These are phyloP conservation scores for Carex myosuroides DNA, from an alignment of 176 grass and related monocot species.

Conservation along the genomic window DNA sequence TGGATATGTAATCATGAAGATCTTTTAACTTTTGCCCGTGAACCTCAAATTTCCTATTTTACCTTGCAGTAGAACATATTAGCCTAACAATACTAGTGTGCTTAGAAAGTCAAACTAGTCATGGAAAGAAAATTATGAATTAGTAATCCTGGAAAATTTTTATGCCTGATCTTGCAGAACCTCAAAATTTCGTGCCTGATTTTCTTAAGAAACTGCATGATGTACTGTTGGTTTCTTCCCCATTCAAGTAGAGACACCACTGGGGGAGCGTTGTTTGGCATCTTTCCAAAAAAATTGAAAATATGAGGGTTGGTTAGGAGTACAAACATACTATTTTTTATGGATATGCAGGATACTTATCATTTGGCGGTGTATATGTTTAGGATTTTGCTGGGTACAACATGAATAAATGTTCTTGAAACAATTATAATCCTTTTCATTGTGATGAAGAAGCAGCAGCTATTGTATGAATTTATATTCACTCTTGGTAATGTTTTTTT, in stretches of 20 bases:
- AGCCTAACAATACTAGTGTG: background rate
- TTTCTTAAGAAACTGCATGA: background rate
- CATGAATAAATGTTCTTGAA: background rate
- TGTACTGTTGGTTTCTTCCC: background rate
- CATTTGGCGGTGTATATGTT: background rate
- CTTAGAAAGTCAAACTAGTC: background rate
- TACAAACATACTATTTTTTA: background rate
- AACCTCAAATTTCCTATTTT: background rate
- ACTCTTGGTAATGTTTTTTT: background rate
- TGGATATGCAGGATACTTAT: background rate
- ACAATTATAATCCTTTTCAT: background rate
- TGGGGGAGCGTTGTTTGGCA: background rate
- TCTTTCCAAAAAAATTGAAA: background rate
- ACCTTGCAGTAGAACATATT: background rate
- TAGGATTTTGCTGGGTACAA: background rate
- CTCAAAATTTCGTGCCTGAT: background rate
- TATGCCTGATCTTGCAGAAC: background rate
- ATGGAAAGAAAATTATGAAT: background rate
- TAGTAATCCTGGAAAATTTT: too few relatives aligned
- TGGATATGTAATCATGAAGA: background rate
- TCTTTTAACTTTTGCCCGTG: background rate
- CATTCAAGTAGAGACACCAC: background rate
- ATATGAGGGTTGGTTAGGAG: background rate
- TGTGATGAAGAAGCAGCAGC: background rate
- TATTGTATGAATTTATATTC: background rate